Evolutionary conservation across 306 rosid genomes (phyloP), one percentile per base, ranked within the genome.

Genomic region (Delonix regia): DNA sequence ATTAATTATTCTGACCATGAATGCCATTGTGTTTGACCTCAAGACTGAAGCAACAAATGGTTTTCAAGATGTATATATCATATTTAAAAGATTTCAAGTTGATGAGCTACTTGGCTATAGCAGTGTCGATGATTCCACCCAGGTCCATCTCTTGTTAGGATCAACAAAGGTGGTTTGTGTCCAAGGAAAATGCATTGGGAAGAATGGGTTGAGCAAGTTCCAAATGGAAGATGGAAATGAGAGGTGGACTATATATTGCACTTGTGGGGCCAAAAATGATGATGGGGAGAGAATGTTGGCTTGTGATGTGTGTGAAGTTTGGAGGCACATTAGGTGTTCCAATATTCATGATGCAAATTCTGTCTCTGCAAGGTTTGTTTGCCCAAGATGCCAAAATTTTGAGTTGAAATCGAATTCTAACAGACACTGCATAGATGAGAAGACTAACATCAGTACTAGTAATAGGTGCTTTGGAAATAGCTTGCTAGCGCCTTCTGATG

Each of bases 241-340:
- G 86, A 84, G 96, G 81, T 95, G 99, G 99, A 95, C 98, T 0
- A 98, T 95, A 9, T 98, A 95, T 56, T 95, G 99, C 83, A 82
- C 78, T 78, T 95, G 99, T 24, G 98, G 98, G 57, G 96, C 98
- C 2, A 90, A 87, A 83, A 98, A 95, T 59, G 99, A 95, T 51
- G 99, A 95, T 56, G 99, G 99, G 33, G 99, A 95, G 88, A 88
- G 98, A 80, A 95, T 95, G 99, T 47, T 93, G 86, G 97, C 98
- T 14, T 95, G 99, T 48, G 99, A 95, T 76, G 15, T 69, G 5
- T 95, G 99, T 82, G 86, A 92, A 12, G 97, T 92, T 56, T 95
- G 98, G 99, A 88, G 83, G 64, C 99, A 95, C 85, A 95, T 98
- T 0, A 76, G 98, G 67, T 95, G 99, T 68, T 89, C 92, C 18